phyloP scores from a whole-genome alignment of 2,329 filamentous ascomycete species.

The Alternaria incomplexa region DNA sequence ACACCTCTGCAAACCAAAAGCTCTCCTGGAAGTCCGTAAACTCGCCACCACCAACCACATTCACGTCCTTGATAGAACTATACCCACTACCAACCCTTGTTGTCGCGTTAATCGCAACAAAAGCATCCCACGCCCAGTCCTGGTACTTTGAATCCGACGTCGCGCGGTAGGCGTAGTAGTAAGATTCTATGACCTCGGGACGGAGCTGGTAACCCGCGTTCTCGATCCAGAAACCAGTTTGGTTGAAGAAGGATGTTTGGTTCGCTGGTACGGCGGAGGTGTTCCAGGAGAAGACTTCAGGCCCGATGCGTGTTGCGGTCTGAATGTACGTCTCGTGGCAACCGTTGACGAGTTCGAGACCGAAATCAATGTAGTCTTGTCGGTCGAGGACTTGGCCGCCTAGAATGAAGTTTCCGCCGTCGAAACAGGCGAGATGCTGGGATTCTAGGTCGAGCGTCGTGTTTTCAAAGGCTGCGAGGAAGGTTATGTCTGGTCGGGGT shows the following conservation, averaged over 20 bases:
- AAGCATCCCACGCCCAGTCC: constrained; percentile 84
- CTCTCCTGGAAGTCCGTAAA: constrained; percentile 79
- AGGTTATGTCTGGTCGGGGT: constrained; percentile 73
- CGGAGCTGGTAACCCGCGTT: constrained; percentile 69
- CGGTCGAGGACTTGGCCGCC: constrained; percentile 73
- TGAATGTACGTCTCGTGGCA: constrained; percentile 76
- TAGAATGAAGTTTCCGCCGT: constrained; percentile 84
- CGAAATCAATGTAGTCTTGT: constrained; percentile 74
- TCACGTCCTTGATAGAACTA: constrained; percentile 70
- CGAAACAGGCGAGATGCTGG: constrained; percentile 74
- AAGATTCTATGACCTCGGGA: constrained; percentile 82
- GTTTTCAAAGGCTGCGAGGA: constrained; percentile 65
- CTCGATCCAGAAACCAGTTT: constrained; percentile 74
- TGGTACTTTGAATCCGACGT: constrained; percentile 79
- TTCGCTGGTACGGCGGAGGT: constrained; percentile 34
- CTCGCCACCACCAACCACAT: constrained; percentile 64
- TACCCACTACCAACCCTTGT: constrained; percentile 71
- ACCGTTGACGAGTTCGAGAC: constrained; percentile 71
- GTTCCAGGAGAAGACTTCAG: constrained; percentile 63
- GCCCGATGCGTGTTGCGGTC: constrained; percentile 76
- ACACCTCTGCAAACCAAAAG: constrained; percentile 85
- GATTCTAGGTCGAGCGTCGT: constrained; percentile 47
- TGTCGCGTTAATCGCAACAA: constrained; percentile 69
- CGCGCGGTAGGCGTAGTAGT: constrained; percentile 85
- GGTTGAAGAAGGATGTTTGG: constrained; percentile 65